Conservation (phyloP, 768 basidiomycete species). For the Rhizopogon vulgaris region DNA sequence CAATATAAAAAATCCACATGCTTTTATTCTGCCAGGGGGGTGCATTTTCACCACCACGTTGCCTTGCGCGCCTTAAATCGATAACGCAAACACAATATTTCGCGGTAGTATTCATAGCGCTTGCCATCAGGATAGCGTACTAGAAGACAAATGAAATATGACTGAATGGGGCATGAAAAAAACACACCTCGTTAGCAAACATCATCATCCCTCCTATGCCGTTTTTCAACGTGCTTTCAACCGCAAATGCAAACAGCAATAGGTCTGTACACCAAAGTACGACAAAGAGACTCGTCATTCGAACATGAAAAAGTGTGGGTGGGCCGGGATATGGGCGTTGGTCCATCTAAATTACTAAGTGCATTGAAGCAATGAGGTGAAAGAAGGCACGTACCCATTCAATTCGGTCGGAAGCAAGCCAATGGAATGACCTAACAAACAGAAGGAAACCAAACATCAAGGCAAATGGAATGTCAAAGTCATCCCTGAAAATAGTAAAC, state of each 20-base stretch:
- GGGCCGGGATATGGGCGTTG: slow-evolving; percentile 88
- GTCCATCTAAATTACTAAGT: slow-evolving; percentile 75
- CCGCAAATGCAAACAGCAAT: slow-evolving; percentile 71
- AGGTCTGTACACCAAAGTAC: slow-evolving; percentile 73
- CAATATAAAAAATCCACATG: slow-evolving; percentile 95
- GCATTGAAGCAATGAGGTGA: background rate
- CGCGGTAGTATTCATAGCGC: slow-evolving; percentile 65
- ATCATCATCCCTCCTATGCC: slow-evolving; percentile 90
- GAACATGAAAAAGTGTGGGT: slow-evolving; percentile 74
- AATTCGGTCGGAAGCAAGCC: slow-evolving; percentile 91
- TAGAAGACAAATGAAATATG: slow-evolving; percentile 27
- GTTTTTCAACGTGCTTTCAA: slow-evolving; percentile 71
- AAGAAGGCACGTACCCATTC: slow-evolving; percentile 72
- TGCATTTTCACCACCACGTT: slow-evolving; percentile 75
- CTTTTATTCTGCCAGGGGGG: slow-evolving; percentile 97
- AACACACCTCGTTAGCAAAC: slow-evolving; percentile 85
- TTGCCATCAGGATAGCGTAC: slow-evolving; percentile 88
- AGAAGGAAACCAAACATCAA: slow-evolving; percentile 93
- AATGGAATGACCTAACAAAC: slow-evolving; percentile 96
- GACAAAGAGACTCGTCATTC: slow-evolving; percentile 69
- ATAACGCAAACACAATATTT: slow-evolving; percentile 80
- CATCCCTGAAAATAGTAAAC: slow-evolving; percentile 95
- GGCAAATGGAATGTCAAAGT: slow-evolving; percentile 88
- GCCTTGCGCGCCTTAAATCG: slow-evolving; percentile 75
- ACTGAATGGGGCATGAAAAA: background rate